Base-by-base conservation (phyloP, 2,329 filamentous ascomycete genomes). In the Pseudogymnoascus sp. region DNA sequence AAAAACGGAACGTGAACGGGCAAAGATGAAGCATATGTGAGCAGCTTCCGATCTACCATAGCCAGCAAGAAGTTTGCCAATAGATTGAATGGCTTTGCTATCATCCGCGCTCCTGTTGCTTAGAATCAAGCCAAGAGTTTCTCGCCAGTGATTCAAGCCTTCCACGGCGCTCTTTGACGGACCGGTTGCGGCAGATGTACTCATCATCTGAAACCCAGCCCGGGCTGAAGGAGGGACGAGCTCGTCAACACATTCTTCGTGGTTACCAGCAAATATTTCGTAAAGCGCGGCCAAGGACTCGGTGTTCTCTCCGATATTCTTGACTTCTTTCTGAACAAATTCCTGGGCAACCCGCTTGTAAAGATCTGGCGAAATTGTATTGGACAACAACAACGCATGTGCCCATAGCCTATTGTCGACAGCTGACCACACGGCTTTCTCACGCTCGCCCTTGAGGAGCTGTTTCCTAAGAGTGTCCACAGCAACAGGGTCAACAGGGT, bases 321-420 rank as follows among this genome's bases (percentile, higher is more conserved):
- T 96, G 63, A 99, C 91, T 74, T 99, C 95, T 71, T 96, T 93
- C 68, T 92, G 88, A 16, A 99, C 89, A 71, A 99, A 99, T 71
- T 99, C 95, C 71, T 96, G 92, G 0, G 92, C 86, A 25, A 99
- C 93, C 72, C 96, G 90, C 74, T 92, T 96, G 84, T 96, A 97
- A 2, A 96, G 80, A 21, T 91, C 89, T 59, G 90, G 80, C 1
- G 91, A 95, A 5, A 96, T 74, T 0, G 86, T 87, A 65, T 86
- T 84, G 1, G 95, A 89, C 37, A 99, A 88, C 18, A 99, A 81
- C 83, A 99, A 89, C 2, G 95, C 96, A 74, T 99, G 96, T 1
- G 91, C 95, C 96, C 96, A 99, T 2, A 99, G 79, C 59, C 93
- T 86, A 74, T 93, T 92, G 74, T 99, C 95, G 34, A 92, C 93